Evolutionary conservation across 768 basidiomycete genomes (phyloP), one percentile per base, ranked within the genome.

Genomic region (Agrocybe praecox): DNA sequence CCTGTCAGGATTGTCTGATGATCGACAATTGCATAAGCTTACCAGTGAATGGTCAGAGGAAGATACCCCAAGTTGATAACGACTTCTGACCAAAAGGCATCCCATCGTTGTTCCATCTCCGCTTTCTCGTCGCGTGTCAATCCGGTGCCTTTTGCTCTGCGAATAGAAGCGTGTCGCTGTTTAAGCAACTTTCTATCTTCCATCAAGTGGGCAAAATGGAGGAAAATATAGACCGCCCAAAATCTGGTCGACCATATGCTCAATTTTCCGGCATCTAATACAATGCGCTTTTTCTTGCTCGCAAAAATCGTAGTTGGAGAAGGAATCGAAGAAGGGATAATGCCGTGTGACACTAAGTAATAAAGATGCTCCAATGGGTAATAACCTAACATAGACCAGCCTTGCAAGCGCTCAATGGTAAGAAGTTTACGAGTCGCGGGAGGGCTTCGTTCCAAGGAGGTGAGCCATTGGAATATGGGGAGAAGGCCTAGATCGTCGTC

Each of bases 1-100:
- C 55, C 14, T 46, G 36, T 52, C 29, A 24, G 9, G 49, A 22
- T 23, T 14, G 22, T 21, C 18, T 19, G 22, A 45, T 49, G 45
- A 45, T 47, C 48, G 42, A 4, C 21, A 19, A 14, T 52, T 8
- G n/a, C 46, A 9, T 47, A 17, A 23, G 58, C 82, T 52, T 61
- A 92, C 94, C 92, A 94, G 68, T 96, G 94, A 54, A 93, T 70
- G 2, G 93, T 90, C 49, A 92, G 69, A 3, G 93, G 94, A n/a
- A 94, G 72, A 67, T 92, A 90, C 22, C 85, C 84, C 8, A 88
- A 59, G 65, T 94, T 94, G 48, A 85, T 83, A 14, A 90, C 69
- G 11, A 89, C 68, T 57, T 93, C 91, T 49, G 84, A 87, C 81
- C 85, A 85, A 53, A 86, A 84, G 15, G 87, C 81, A 60, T 82